Evolutionary conservation across 805 yeast genomes (phyloP), one percentile per base, ranked within the genome.

Genomic region (Yamadazyma nakazawae): DNA sequence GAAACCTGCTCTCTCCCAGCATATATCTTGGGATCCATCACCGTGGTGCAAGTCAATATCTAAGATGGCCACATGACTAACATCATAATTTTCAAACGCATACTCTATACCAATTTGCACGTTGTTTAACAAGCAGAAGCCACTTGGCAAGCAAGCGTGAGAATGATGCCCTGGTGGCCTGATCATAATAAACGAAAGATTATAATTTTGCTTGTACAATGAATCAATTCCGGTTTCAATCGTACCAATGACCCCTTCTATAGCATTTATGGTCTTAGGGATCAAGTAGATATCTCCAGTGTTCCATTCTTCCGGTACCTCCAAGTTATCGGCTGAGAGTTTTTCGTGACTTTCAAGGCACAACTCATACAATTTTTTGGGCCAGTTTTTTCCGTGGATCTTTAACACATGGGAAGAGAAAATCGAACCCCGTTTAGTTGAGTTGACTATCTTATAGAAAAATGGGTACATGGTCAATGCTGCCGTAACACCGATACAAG

Each of bases 81-180:
- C 81, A 1, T 73, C 80, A 55, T 84, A 79, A 7, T 70, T 61
- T 37, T 70, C 77, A 45, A 72, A 75, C 0, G 95, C 95, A 58
- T 88, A 88, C 57, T 86, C 91, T 21, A 85, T 80, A 2, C 85
- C 88, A 30, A 88, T 80, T 49, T 88, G 95, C 0, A 84, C 95
- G 57, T 88, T 88, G 65, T 88, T 88, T 43, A 88, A 70, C 40
- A 88, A 64, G 61, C 96, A 88, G 59, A 88, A 88, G 2, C 96
- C 96, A 19, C 90, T 82, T 0, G 96, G 96, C n/a, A 80, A 76
- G 47, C 85, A 81, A 0, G 89, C 84, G 56, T 86, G 94, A 19
- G 89, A 82, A 63, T 88, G 96, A 60, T 88, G 96, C 3, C 96
- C 96, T 0, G 95, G 94, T 1, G 94, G 94, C 42, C 94, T 70